Evolutionary conservation across 805 yeast species (phyloP).

Genomic region (Sungouiozyma ichnusensis): DNA sequence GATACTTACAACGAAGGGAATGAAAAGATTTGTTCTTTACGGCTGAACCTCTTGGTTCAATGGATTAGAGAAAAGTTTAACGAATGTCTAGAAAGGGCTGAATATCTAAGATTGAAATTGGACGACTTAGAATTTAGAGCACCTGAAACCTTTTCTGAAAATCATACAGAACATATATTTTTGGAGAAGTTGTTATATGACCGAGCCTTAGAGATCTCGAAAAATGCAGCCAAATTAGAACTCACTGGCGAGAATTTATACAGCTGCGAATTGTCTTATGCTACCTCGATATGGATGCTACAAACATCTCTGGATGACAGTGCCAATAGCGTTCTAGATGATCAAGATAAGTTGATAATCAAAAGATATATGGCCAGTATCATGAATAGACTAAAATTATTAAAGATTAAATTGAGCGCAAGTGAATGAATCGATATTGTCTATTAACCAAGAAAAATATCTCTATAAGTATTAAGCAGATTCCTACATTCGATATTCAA

Average conservation of each 20-base stretch:
- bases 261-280: slow-evolving; percentile 81
- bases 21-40: slow-evolving; percentile 32
- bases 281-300: slow-evolving; percentile 92
- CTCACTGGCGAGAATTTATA: slow-evolving; percentile 44
- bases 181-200: slow-evolving; percentile 87
- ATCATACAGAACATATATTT: slow-evolving; percentile 30
- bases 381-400: slow-evolving; percentile 63
- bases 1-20: slow-evolving; percentile 18
- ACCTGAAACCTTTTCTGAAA: slow-evolving; percentile 34
- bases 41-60: slow-evolving; percentile 64
- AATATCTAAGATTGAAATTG: slow-evolving; percentile 51
- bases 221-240: slow-evolving; percentile 85
- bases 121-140: slow-evolving; percentile 19
- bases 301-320: slow-evolving; percentile 64
- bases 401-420: slow-evolving; percentile 45
- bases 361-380: slow-evolving; percentile 76
- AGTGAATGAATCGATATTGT: neutral
- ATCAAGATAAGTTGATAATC: slow-evolving; percentile 63
- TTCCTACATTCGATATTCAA: no score
- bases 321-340: slow-evolving; percentile 65
- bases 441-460: no score
- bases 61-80: slow-evolving; percentile 87
- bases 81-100: slow-evolving; percentile 83
- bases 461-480: no score
- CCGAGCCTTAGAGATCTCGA: slow-evolving; percentile 85